A percentile compares a stretch with the other conserved stretches of the same genome.
phyloP scores from a whole-genome alignment of 2,329 filamentous ascomycete species.

The Akanthomyces muscarius region DNA sequence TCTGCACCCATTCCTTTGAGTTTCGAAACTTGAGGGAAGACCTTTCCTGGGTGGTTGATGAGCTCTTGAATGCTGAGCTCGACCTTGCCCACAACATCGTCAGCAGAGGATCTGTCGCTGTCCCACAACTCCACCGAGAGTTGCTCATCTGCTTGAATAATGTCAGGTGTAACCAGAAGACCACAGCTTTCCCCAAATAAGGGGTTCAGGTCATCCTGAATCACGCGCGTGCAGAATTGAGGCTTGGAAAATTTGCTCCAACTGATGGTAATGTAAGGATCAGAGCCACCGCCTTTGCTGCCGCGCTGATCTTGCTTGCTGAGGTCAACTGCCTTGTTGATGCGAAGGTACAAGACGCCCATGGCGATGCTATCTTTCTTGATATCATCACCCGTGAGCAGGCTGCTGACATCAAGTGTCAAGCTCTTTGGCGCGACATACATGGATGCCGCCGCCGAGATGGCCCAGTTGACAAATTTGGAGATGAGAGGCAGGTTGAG shows the following conservation, averaged over 20 bases:
- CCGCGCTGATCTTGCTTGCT: slow-evolving; percentile 88
- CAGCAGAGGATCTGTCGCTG: slow-evolving; percentile 84
- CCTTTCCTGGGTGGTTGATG: slow-evolving; percentile 84
- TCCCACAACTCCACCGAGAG: slow-evolving; percentile 95
- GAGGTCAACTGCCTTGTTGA: slow-evolving; percentile 80
- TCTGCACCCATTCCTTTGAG: slow-evolving; percentile 78
- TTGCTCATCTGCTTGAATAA: slow-evolving; percentile 91
- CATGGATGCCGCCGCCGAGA: slow-evolving; percentile 79
- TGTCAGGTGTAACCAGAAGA: slow-evolving; percentile 78
- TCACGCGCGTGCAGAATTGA: slow-evolving; percentile 95
- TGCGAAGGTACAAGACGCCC: slow-evolving; percentile 87
- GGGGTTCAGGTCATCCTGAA: slow-evolving; percentile 90
- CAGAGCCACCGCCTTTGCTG: slow-evolving; percentile 79
- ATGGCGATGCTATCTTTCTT: slow-evolving; percentile 84
- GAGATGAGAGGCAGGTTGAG: slow-evolving; percentile 89
- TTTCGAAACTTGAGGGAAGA: slow-evolving; percentile 85
- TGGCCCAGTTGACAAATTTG: slow-evolving; percentile 95
- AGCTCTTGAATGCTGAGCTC: slow-evolving; percentile 92
- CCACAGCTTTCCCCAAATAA: slow-evolving; percentile 87
- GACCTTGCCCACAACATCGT: slow-evolving; percentile 92
- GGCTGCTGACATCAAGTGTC: slow-evolving; percentile 84
- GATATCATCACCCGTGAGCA: slow-evolving; percentile 87
- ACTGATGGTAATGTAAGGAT: slow-evolving; percentile 90
- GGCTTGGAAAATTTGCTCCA: slow-evolving; percentile 98
- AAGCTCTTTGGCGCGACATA: slow-evolving; percentile 94